phyloP scores from a whole-genome alignment of 164 flowering plant genomes.

The Berberis vulgaris region DNA sequence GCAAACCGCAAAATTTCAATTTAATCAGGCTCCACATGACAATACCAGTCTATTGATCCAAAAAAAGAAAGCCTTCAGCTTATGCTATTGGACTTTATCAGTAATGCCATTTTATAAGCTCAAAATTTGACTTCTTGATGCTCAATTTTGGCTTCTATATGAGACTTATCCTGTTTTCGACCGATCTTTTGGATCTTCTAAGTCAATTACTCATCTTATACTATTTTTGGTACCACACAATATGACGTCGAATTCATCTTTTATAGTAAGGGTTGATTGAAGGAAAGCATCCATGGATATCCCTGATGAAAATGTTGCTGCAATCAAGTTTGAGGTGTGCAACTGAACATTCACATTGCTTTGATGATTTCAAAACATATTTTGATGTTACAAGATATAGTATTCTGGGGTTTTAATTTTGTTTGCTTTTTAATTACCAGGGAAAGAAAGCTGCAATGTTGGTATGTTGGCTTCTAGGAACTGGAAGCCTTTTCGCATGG shows the following conservation, averaged over 20 bases:
- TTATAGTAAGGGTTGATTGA: too few relatives aligned
- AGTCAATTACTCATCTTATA: too few relatives aligned
- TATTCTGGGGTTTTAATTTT: neutral
- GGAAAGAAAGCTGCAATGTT: conserved; percentile 35
- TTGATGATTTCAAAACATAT: neutral
- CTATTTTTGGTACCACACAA: too few relatives aligned
- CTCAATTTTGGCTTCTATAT: neutral
- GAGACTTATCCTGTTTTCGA: neutral
- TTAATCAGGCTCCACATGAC: too few relatives aligned
- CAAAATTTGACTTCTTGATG: neutral
- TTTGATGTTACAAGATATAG: neutral
- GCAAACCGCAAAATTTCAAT: too few relatives aligned
- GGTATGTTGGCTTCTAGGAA: conserved; percentile 49
- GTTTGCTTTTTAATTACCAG: conserved; percentile 10
- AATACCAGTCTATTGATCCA: too few relatives aligned
- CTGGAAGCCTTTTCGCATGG: conserved; percentile 50
- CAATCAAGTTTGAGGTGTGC: conserved; percentile 4
- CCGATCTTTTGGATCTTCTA: too few relatives aligned
- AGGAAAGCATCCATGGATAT: neutral
- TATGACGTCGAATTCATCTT: too few relatives aligned
- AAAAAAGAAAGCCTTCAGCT: too few relatives aligned
- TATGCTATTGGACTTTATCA: too few relatives aligned
- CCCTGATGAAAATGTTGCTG: neutral
- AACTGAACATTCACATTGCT: too few relatives aligned
- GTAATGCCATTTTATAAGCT: neutral